Conservation (phyloP, 345 rosid species). For the Linum lewisii region DNA sequence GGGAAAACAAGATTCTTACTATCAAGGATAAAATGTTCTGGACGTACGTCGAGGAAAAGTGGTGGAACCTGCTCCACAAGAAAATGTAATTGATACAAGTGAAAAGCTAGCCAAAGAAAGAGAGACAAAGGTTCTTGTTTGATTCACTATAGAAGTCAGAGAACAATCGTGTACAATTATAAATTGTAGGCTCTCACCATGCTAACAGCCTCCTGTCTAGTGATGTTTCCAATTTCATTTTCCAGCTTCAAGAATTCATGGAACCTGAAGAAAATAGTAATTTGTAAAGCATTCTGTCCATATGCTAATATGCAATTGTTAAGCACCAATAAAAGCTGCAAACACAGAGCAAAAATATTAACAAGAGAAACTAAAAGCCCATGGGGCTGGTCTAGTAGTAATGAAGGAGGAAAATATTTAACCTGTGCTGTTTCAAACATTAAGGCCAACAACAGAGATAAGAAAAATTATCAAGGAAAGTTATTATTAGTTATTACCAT, state of each 20-base stretch:
- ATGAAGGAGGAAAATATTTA: no score
- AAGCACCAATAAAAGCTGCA: no score
- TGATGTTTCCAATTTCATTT: slow-evolving; percentile 92
- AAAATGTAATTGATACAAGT: slow-evolving; percentile 5
- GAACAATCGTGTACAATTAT: neutral
- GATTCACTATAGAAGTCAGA: neutral
- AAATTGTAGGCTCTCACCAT: slow-evolving; percentile 45
- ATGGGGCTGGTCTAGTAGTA: no score
- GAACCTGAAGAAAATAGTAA: slow-evolving; percentile 42
- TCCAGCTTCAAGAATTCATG: slow-evolving; percentile 91
- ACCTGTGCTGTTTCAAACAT: no score
- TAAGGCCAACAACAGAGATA: no score
- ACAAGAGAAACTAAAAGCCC: no score
- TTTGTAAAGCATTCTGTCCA: neutral
- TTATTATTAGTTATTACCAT: no score
- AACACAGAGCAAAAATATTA: no score
- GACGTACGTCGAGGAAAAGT: slow-evolving; percentile 75
- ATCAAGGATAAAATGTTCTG: slow-evolving; percentile 75
- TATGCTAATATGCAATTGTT: neutral
- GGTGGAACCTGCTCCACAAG: slow-evolving; percentile 66
- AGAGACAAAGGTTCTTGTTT: neutral
- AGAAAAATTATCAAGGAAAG: no score
- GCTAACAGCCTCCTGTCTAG: slow-evolving; percentile 96
- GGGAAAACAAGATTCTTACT: slow-evolving; percentile 41
- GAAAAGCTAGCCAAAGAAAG: neutral